Evolutionary conservation across 2,329 filamentous ascomycete species (phyloP).

Genomic region (Colletotrichum viniferum): DNA sequence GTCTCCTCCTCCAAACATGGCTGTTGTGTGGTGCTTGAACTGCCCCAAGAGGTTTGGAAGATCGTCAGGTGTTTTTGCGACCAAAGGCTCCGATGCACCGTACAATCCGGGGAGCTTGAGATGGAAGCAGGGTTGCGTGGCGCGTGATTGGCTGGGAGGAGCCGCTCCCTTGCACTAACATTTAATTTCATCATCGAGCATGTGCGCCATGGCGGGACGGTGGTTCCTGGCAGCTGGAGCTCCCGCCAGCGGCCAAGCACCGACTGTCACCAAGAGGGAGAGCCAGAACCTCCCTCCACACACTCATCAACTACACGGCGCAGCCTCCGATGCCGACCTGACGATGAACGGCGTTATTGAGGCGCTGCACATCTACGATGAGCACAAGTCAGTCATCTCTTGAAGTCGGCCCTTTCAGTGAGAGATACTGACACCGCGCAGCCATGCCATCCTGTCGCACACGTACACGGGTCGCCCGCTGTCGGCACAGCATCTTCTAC

Average conservation of each 20-base stretch:
- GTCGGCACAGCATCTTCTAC: constrained; percentile 75
- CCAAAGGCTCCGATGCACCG: neutral
- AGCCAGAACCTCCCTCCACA: constrained; percentile 18
- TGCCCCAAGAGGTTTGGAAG: neutral
- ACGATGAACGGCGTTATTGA: constrained; percentile 88
- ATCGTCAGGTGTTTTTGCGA: neutral
- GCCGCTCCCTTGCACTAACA: constrained; percentile 6
- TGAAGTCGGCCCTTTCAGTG: neutral
- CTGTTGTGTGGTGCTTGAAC: neutral
- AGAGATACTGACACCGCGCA: constrained; percentile 42
- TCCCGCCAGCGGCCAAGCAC: constrained; percentile 1
- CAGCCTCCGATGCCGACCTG: constrained; percentile 26
- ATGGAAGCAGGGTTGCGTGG: neutral
- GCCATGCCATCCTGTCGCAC: constrained; percentile 85
- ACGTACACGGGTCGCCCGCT: constrained; percentile 84
- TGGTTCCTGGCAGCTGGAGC: constrained; percentile 12
- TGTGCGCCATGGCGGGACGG: neutral
- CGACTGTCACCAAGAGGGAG: neutral
- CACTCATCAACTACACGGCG: constrained; percentile 29
- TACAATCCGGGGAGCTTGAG: neutral
- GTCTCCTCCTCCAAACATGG: constrained; percentile 46
- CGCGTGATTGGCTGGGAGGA: constrained; percentile 4
- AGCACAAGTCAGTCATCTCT: constrained; percentile 73
- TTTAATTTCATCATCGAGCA: constrained; percentile 35
- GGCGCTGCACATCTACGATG: constrained; percentile 96